A percentile compares a stretch with the other conserved stretches of the same genome.
Evolutionary conservation across 164 flowering plant genomes (phyloP).

Genomic region (Cinnamomum chago): DNA sequence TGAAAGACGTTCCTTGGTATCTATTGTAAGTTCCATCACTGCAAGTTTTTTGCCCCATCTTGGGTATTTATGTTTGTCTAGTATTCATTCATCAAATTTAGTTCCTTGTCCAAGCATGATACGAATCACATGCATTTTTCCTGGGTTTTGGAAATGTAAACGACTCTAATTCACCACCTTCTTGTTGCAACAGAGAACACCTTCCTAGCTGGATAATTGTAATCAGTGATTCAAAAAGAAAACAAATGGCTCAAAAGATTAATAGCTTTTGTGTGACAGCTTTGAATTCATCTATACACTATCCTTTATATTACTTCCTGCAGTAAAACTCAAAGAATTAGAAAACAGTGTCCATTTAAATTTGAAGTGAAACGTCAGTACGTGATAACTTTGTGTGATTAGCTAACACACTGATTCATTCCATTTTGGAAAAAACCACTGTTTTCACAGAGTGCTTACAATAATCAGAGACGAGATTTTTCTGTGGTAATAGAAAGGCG

Average conservation of each 20-base stretch:
- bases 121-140: neutral
- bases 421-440: too few species aligned
- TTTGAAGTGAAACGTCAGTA: neutral
- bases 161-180: too few species aligned
- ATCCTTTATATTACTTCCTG: neutral
- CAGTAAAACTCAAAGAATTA: neutral
- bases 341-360: neutral
- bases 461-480: too few species aligned
- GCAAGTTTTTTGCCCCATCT: neutral
- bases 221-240: neutral
- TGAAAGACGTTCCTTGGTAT: slow-evolving; percentile 88
- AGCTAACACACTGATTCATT: neutral
- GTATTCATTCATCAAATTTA: neutral
- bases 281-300: neutral
- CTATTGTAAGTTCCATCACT: slow-evolving; percentile 58
- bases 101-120: neutral
- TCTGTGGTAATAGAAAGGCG: too few species aligned
- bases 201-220: neutral
- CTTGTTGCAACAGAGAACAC: neutral
- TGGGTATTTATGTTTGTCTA: neutral
- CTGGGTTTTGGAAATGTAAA: too few species aligned
- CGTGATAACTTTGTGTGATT: neutral
- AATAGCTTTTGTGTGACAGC: neutral
- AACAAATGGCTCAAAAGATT: neutral
- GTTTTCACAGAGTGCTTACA: too few species aligned